Conservation (phyloP, 768 basidiomycete species). For the Leccinum longicurvipes region DNA sequence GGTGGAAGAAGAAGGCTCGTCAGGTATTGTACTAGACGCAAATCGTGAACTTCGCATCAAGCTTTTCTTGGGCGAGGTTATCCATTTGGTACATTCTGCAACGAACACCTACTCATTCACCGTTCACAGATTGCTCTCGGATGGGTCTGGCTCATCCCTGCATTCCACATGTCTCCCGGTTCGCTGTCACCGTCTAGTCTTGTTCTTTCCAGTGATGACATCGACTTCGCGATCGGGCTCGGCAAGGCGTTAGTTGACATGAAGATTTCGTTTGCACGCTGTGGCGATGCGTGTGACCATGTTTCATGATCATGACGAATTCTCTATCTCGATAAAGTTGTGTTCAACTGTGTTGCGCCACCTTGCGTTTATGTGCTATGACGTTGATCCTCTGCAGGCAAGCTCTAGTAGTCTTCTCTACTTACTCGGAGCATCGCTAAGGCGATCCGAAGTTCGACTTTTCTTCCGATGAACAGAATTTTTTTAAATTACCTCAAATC, state of each 20-base stretch:
- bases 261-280: constrained; percentile 56
- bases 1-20: constrained; percentile 10
- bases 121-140: constrained; percentile 62
- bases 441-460: too few relatives aligned
- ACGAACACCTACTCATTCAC: background rate
- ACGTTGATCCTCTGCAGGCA: background rate
- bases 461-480: too few relatives aligned
- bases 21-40: constrained; percentile 60
- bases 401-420: background rate
- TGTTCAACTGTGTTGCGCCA: background rate
- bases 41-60: constrained; percentile 67
- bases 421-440: too few relatives aligned
- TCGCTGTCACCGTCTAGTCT: constrained; percentile 36
- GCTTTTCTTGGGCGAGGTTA: constrained; percentile 70
- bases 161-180: constrained; percentile 70
- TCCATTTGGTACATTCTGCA: constrained; percentile 4
- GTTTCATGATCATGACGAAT: background rate
- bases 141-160: constrained; percentile 85
- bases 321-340: background rate
- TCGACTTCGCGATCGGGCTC: constrained; percentile 77
- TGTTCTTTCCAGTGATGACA: constrained; percentile 53
- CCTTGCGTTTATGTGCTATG: background rate
- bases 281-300: constrained; percentile 1
- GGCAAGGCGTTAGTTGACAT: constrained; percentile 67
- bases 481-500: too few relatives aligned